These are phyloP conservation scores for Saccharum officinarum DNA, from an alignment of 176 grass and related monocot genomes.

Conservation along the genomic window DNA sequence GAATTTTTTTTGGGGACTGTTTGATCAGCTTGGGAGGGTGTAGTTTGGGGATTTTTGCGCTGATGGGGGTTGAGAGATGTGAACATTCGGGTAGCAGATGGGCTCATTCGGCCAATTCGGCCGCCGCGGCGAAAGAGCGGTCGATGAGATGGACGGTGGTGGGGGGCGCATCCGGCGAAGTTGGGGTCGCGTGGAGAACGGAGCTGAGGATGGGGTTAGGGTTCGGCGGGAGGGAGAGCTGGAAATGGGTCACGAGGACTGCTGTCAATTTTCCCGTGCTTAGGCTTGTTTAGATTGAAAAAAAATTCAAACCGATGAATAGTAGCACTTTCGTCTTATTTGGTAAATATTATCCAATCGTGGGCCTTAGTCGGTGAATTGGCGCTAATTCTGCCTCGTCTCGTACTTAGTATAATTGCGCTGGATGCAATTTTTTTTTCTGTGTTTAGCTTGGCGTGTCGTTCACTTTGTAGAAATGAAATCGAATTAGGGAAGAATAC, in stretches of 20 bases:
- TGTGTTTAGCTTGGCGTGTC: neutral
- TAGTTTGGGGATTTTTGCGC: neutral
- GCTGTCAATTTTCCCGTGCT: too few relatives aligned
- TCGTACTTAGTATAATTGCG: neutral
- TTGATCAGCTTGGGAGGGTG: neutral
- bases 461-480: neutral
- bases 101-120: neutral
- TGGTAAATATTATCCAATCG: too few relatives aligned
- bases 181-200: slow-evolving; percentile 9
- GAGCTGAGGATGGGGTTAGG: neutral
- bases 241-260: neutral
- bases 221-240: neutral
- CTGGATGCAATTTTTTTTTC: neutral
- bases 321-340: too few relatives aligned
- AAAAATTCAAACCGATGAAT: too few relatives aligned
- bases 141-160: slow-evolving; percentile 12
- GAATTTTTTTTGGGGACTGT: neutral
- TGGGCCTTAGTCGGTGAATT: neutral
- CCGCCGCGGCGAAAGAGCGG: slow-evolving; percentile 16
- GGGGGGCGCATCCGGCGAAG: slow-evolving; percentile 31
- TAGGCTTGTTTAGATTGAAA: too few relatives aligned
- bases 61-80: neutral
- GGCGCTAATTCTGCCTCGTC: neutral
- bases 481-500: neutral
- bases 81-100: neutral